A percentile compares a stretch with the other conserved stretches of the same genome.
These are phyloP conservation scores for Phylloporus sp. DNA, from an alignment of 768 basidiomycete species.

Conservation along the genomic window DNA sequence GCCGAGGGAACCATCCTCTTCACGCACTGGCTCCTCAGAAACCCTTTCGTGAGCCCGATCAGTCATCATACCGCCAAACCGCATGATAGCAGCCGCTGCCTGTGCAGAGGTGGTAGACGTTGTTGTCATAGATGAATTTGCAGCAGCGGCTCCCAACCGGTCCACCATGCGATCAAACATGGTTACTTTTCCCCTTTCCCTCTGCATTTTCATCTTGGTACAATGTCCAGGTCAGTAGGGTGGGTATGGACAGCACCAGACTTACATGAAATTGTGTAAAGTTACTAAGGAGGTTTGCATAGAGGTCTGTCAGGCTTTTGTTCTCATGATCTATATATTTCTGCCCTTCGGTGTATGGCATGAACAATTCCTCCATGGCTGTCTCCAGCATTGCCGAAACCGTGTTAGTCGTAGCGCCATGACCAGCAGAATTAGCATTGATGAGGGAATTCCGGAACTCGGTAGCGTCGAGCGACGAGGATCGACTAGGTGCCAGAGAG, in stretches of 20 bases:
- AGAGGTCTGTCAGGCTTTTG: constrained; percentile 75
- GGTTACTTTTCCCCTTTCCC: constrained; percentile 56
- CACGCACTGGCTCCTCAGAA: constrained; percentile 64
- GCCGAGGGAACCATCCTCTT: constrained; percentile 78
- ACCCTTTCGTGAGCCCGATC: constrained; percentile 46
- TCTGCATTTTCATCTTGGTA: constrained; percentile 53
- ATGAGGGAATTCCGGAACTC: constrained; percentile 57
- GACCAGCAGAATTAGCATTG: constrained; percentile 37
- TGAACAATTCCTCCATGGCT: constrained; percentile 93
- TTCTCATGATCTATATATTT: constrained; percentile 91
- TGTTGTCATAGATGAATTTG: constrained; percentile 54
- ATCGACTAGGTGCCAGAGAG: constrained; percentile 51
- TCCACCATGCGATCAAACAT: constrained; percentile 92
- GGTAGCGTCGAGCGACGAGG: constrained; percentile 52
- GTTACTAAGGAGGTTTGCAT: constrained; percentile 58
- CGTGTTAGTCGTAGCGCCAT: constrained; percentile 40
- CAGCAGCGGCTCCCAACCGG: constrained; percentile 69
- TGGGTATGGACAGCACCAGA: not conserved
- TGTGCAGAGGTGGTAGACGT: constrained; percentile 69
- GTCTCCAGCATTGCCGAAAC: constrained; percentile 87
- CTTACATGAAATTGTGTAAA: constrained; percentile 89
- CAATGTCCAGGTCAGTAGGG: constrained; percentile 3
- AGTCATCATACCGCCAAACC: constrained; percentile 76
- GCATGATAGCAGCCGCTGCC: constrained; percentile 84
- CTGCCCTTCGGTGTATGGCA: constrained; percentile 87